Evolutionary conservation across 371 early-diverging fungal species (phyloP).

Genomic region (Lichtheimia corymbifera): DNA sequence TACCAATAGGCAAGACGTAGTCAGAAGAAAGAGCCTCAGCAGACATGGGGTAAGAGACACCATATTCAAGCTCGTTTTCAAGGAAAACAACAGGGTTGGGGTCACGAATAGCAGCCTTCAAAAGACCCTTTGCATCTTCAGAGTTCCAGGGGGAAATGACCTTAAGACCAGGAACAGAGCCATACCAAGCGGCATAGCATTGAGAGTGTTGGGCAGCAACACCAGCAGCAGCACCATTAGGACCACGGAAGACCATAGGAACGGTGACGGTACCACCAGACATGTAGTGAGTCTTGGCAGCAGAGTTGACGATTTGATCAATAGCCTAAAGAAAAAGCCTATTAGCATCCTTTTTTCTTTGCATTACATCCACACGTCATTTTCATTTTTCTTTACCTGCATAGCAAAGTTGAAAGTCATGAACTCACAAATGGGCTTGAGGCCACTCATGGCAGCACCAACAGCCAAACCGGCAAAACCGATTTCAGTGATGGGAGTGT

Average conservation of each 20-base stretch:
- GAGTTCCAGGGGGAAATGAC: slow-evolving; percentile 98
- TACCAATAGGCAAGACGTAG: slow-evolving; percentile 93
- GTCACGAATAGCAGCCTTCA: slow-evolving; percentile 97
- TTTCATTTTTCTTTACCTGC: slow-evolving; percentile 72
- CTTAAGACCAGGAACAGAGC: slow-evolving; percentile 97
- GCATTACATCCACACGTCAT: too few relatives aligned
- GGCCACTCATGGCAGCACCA: slow-evolving; percentile 94
- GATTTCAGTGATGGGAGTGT: slow-evolving; percentile 99
- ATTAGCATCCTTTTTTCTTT: slow-evolving; percentile 1
- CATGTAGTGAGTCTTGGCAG: slow-evolving; percentile 99
- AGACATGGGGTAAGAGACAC: slow-evolving; percentile 83
- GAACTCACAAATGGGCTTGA: slow-evolving; percentile 99
- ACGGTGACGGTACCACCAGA: slow-evolving; percentile 89
- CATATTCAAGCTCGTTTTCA: slow-evolving; percentile 99
- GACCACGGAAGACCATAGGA: slow-evolving; percentile 99
- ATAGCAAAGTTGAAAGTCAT: slow-evolving; percentile 99
- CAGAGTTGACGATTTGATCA: slow-evolving; percentile 99
- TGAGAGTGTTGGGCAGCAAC: slow-evolving; percentile 99
- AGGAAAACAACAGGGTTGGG: slow-evolving; percentile 98
- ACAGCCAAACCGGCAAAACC: slow-evolving; percentile 99
- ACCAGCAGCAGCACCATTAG: slow-evolving; percentile 98
- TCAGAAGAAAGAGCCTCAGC: slow-evolving; percentile 83
- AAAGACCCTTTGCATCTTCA: slow-evolving; percentile 97
- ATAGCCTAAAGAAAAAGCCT: slow-evolving; percentile 74
- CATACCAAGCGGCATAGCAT: slow-evolving; percentile 98